Base-by-base conservation (phyloP, 805 yeast genomes). In the Yamadazyma philogaea region DNA sequence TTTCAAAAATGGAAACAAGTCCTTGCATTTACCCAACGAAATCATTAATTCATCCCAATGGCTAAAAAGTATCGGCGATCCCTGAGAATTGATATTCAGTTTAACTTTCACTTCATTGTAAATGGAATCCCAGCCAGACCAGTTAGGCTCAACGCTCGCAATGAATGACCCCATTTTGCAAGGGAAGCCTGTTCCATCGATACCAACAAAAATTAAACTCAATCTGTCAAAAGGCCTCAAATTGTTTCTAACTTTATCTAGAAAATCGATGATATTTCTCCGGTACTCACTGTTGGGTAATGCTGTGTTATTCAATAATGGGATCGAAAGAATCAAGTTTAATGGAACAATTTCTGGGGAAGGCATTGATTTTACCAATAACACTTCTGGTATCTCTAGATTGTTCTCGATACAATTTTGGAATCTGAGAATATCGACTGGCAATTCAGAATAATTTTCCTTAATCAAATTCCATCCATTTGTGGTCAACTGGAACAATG, bases 51-150 rank as follows among this genome's bases (percentile, higher is more conserved):
- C 68, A 33, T 49, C 50, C 28, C 48, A 46, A 8, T 50, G 52
- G 37, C 45, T 50, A 15, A 36, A 31, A 32, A 56, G 51, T 2
- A 53, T 39, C 2, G 49, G 51, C 11, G 28, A 32, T 16, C 39
- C 45, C 7, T 36, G 36, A n/a, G 8, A 28, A 35, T 34, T 45
- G 3, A 47, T 16, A 42, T 55, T 55, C 15, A 58, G 41, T 19
- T 49, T 50, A 10, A 69, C 61, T 30, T 59, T 51, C 7, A 75
- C 44, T 7, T 62, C 69, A n/a, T 60, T 56, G 18, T 75, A 50
- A 17, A 76, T 51, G 3, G 66, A 68, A 26, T 62, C 61, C 78
- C 81, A 75, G 1, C 78, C 79, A 10, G 62, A 57, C 81, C 81
- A 78, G 3, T 49, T 48, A 11, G 66, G 56, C 14, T 60, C 55